A percentile compares a stretch with the other conserved stretches of the same genome.
Evolutionary conservation across 257 asterid genomes (phyloP).

Genomic region (Osmanthus fragrans): DNA sequence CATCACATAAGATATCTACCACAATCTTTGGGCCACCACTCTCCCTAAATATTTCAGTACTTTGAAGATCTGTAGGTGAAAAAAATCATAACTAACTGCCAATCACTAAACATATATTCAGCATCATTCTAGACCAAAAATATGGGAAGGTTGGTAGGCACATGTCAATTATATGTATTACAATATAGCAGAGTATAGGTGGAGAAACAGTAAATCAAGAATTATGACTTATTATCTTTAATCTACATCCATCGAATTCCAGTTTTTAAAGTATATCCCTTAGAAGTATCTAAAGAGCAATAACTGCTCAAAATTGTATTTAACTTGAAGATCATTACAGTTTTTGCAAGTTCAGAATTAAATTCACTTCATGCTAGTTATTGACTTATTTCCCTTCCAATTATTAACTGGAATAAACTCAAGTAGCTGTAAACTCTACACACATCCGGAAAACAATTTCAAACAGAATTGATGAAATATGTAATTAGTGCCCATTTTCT

Average conservation of each 20-base stretch:
- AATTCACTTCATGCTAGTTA: not conserved
- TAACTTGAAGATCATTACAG: not conserved
- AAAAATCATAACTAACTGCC: slow-evolving; percentile 15
- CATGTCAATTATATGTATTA: not conserved
- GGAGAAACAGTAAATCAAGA: slow-evolving; percentile 4
- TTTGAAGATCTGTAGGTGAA: slow-evolving; percentile 70
- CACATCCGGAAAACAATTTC: not conserved
- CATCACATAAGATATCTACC: slow-evolving; percentile 49
- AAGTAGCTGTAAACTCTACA: not conserved
- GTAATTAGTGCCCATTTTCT: not conserved
- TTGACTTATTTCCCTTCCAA: not conserved
- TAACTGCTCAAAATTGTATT: slow-evolving; percentile 10
- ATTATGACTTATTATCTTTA: not conserved
- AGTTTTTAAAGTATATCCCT: slow-evolving; percentile 1
- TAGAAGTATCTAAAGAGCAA: slow-evolving; percentile 10
- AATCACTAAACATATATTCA: not conserved
- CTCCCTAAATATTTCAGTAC: slow-evolving; percentile 70
- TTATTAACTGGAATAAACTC: not conserved
- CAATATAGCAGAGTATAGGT: not conserved
- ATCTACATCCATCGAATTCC: slow-evolving; percentile 3
- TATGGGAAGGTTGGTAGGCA: not conserved
- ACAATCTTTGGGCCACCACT: slow-evolving; percentile 67
- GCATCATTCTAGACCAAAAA: slow-evolving; percentile 1
- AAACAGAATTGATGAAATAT: not conserved
- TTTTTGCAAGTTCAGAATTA: not conserved